phyloP scores from a whole-genome alignment of 352 stramenopile genomes.

The Phytophthora ohioensis region DNA sequence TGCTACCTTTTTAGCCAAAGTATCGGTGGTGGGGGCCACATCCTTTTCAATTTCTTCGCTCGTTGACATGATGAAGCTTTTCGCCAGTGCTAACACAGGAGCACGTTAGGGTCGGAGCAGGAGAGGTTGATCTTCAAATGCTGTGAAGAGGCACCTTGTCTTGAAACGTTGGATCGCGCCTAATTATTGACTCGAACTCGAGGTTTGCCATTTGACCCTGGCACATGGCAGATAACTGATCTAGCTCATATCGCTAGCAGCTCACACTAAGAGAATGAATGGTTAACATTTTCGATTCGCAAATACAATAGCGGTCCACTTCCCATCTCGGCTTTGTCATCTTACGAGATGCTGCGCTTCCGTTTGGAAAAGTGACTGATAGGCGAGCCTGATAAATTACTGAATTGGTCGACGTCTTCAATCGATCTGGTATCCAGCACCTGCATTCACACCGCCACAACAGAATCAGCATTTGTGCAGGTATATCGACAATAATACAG shows the following conservation, averaged over 20 bases:
- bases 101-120: too few relatives aligned
- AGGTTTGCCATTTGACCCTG: too few relatives aligned
- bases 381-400: slow-evolving; percentile 43
- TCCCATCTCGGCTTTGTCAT: neutral
- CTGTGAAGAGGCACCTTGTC: slow-evolving; percentile 30
- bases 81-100: neutral
- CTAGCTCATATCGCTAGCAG: too few relatives aligned
- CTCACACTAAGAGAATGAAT: neutral
- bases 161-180: slow-evolving; percentile 30
- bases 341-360: slow-evolving; percentile 48
- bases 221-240: too few relatives aligned
- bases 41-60: slow-evolving; percentile 40
- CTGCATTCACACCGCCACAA: slow-evolving; percentile 21
- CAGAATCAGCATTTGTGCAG: slow-evolving; percentile 6
- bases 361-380: slow-evolving; percentile 37
- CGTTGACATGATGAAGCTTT: slow-evolving; percentile 14
- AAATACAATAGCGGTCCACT: slow-evolving; percentile 20
- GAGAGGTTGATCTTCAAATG: neutral
- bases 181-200: too few relatives aligned
- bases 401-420: slow-evolving; percentile 42
- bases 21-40: slow-evolving; percentile 4
- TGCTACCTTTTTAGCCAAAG: slow-evolving; percentile 30
- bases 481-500: neutral
- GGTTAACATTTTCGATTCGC: slow-evolving; percentile 10
- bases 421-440: slow-evolving; percentile 45